Evolutionary conservation across 441 rosid species (phyloP).

Genomic region (Heliophila coronopifolia): DNA sequence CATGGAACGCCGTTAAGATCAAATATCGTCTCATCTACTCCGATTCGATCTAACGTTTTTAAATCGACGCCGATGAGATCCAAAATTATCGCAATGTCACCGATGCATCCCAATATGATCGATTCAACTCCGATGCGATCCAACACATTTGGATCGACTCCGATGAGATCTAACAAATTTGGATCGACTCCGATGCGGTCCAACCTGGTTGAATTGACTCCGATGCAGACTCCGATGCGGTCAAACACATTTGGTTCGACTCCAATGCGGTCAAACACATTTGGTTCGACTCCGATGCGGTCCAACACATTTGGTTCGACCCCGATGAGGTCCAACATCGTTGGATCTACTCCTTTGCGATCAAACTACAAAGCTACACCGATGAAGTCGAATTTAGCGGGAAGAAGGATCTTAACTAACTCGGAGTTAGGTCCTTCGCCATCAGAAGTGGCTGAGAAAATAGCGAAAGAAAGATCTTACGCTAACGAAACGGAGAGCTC

Average conservation of each 20-base stretch:
- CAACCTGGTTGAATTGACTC: conserved; percentile 14
- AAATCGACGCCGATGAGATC: too few relatives aligned
- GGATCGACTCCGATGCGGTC: conserved; percentile 20
- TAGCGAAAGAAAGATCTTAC: conserved; percentile 32
- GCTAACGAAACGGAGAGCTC: conserved; percentile 44
- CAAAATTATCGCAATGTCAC: too few relatives aligned
- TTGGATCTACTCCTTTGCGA: conserved; percentile 19
- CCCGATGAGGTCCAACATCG: conserved; percentile 16
- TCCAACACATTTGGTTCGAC: conserved; percentile 16
- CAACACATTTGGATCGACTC: conserved; percentile 16
- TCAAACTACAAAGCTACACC: conserved; percentile 27
- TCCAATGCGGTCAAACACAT: not conserved
- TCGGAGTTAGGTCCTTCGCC: conserved; percentile 80
- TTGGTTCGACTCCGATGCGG: conserved; percentile 6
- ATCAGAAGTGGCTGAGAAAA: conserved; percentile 60
- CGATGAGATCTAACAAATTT: conserved; percentile 27
- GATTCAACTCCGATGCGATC: conserved; percentile 13
- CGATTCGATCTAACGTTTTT: conserved; percentile 13
- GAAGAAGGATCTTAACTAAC: conserved; percentile 38
- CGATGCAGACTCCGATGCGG: conserved; percentile 14
- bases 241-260: not conserved
- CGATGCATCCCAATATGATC: not conserved
- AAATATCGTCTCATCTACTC: conserved; percentile 12
- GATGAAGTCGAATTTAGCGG: conserved; percentile 19
- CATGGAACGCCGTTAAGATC: conserved; percentile 27